Percentiles rank a stretch among this genome's conserved stretches.
phyloP scores from a whole-genome alignment of 139 green algal species.

The Diplosphaera chodatii region DNA sequence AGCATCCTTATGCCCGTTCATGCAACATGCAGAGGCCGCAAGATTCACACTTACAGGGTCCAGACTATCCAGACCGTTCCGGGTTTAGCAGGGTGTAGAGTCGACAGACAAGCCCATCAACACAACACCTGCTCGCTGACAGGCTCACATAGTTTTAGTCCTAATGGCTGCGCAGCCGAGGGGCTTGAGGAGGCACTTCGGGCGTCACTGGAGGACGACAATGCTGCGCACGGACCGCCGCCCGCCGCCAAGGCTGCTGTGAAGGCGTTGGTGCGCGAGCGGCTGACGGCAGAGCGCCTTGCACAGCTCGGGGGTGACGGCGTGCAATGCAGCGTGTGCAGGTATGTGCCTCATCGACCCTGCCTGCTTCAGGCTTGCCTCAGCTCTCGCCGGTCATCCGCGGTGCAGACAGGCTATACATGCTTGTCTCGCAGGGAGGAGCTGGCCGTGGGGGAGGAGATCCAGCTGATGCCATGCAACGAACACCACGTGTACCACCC shows the following conservation, averaged over 20 bases:
- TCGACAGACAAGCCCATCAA: too few species aligned
- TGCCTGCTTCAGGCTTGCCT: too few species aligned
- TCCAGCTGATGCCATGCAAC: slow-evolving; percentile 63
- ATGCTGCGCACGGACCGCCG: slow-evolving; percentile 11
- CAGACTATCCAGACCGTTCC: too few species aligned
- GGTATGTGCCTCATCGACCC: too few species aligned
- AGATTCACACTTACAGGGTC: too few species aligned
- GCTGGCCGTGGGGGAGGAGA: slow-evolving; percentile 45
- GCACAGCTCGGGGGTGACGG: slow-evolving; percentile 19
- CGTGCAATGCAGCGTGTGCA: slow-evolving; percentile 38
- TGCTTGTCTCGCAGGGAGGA: slow-evolving; percentile 41
- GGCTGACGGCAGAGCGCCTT: slow-evolving; percentile 16
- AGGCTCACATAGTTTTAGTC: too few species aligned
- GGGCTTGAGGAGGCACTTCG: slow-evolving; percentile 14
- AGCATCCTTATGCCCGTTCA: too few species aligned
- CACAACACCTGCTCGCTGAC: too few species aligned
- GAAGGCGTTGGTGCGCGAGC: slow-evolving; percentile 19
- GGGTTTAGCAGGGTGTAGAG: too few species aligned
- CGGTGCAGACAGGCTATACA: too few species aligned
- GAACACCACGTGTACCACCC: slow-evolving; percentile 63
- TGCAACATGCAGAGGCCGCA: too few species aligned
- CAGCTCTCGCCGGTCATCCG: too few species aligned
- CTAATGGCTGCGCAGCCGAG: neutral
- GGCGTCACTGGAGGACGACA: slow-evolving; percentile 13
- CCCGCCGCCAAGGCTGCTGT: slow-evolving; percentile 35